Conservation (phyloP, 805 yeast genomes). For the Suhomyces pyralidae region DNA sequence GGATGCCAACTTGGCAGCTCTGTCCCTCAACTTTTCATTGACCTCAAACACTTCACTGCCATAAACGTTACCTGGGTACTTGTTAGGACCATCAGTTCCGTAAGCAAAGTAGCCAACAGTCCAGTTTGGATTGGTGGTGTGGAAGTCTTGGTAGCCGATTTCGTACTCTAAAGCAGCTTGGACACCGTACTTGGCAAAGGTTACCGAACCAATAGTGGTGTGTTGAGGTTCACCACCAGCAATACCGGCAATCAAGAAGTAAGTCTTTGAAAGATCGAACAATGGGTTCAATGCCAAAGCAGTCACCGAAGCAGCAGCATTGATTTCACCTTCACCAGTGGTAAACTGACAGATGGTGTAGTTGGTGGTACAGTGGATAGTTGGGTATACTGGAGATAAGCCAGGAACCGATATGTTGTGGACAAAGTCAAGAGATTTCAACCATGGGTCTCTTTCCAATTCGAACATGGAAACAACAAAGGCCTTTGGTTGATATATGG, state of each 20-base stretch:
- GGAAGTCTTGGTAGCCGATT: conserved; percentile 43
- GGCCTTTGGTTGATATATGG: conserved; percentile 50
- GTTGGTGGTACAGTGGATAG: conserved; percentile 52
- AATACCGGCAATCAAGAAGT: conserved; percentile 63
- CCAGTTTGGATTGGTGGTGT: conserved; percentile 45
- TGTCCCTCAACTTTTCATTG: conserved; percentile 55
- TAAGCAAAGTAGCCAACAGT: conserved; percentile 57
- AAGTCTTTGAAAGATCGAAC: conserved; percentile 58
- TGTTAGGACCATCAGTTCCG: conserved; percentile 47
- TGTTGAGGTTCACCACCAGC: conserved; percentile 59
- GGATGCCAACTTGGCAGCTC: conserved; percentile 52
- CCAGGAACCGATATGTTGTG: conserved; percentile 65
- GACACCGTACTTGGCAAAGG: conserved; percentile 59
- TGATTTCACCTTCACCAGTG: conserved; percentile 69
- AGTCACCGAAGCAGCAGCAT: conserved; percentile 58
- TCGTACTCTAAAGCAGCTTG: conserved; percentile 61
- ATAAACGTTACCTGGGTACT: conserved; percentile 53
- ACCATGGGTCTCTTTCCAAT: conserved; percentile 54
- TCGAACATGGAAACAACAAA: conserved; percentile 55
- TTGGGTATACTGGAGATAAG: conserved; percentile 57
- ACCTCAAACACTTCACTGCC: conserved; percentile 67
- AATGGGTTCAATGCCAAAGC: conserved; percentile 52
- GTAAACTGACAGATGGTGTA: conserved; percentile 57
- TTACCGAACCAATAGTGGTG: conserved; percentile 59
- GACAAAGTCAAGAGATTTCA: conserved; percentile 43